A percentile compares a stretch with the other conserved stretches of the same genome.
These are phyloP conservation scores for Powellomyces hirtus DNA, from an alignment of 192 early-diverging fungal species.

Conservation along the genomic window DNA sequence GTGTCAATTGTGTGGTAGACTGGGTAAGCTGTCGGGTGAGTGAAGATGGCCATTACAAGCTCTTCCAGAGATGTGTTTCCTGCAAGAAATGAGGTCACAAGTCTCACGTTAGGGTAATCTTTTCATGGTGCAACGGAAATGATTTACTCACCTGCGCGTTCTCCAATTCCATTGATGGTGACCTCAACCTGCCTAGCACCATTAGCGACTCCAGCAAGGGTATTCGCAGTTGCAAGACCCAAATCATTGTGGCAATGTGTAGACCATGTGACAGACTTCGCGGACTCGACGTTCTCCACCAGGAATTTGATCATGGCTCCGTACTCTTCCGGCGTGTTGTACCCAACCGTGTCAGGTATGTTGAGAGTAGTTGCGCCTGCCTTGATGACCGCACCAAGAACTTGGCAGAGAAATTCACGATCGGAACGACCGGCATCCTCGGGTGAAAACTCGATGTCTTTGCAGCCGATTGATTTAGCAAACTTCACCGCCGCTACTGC, in stretches of 20 bases:
- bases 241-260: slow-evolving; percentile 99
- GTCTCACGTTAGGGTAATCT: no score
- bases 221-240: slow-evolving; percentile 95
- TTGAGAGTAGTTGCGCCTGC: slow-evolving; percentile 95
- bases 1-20: slow-evolving; percentile 93
- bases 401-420: slow-evolving; percentile 80
- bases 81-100: slow-evolving; percentile 13
- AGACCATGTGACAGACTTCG: slow-evolving; percentile 76
- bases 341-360: slow-evolving; percentile 98
- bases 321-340: slow-evolving; percentile 89
- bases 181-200: slow-evolving; percentile 97
- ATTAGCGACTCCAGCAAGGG: slow-evolving; percentile 82
- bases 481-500: slow-evolving; percentile 78
- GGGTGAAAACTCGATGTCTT: slow-evolving; percentile 91
- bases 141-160: slow-evolving; percentile 70
- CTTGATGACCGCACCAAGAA: slow-evolving; percentile 71
- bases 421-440: slow-evolving; percentile 94
- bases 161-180: slow-evolving; percentile 97
- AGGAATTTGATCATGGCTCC: slow-evolving; percentile 83
- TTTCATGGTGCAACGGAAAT: no score
- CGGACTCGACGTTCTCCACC: slow-evolving; percentile 68
- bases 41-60: slow-evolving; percentile 92
- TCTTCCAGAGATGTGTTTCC: slow-evolving; percentile 97
- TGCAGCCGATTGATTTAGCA: slow-evolving; percentile 71
- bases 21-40: slow-evolving; percentile 84